These are phyloP conservation scores for Marsdenia floribunda DNA, from an alignment of 257 asterid genomes.

Conservation along the genomic window DNA sequence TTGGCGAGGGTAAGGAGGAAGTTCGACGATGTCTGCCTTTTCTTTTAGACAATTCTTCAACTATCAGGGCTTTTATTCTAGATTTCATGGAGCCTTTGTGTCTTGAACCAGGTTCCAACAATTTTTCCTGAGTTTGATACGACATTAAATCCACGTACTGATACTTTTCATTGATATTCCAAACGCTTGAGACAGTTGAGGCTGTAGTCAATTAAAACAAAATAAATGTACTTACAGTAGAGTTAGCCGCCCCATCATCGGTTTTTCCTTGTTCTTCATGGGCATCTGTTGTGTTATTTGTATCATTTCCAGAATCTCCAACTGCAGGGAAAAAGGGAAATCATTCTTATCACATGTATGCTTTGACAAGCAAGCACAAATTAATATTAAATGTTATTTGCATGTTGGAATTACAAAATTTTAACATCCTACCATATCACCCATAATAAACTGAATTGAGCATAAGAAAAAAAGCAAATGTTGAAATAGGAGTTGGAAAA, in stretches of 20 bases:
- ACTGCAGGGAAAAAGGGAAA: conserved; percentile 7
- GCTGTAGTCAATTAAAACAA: neutral
- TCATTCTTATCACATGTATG: neutral
- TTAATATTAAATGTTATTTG: neutral
- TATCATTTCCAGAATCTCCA: conserved; percentile 31
- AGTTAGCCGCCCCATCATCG: conserved; percentile 21
- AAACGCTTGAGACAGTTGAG: neutral
- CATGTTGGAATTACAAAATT: conserved; percentile 2
- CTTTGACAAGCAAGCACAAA: neutral
- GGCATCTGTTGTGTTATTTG: conserved; percentile 11
- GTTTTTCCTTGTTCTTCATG: conserved; percentile 20
- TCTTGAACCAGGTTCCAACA: conserved; percentile 21
- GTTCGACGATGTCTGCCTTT: conserved; percentile 57
- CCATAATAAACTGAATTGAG: conserved; percentile 1
- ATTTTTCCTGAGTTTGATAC: conserved; percentile 34
- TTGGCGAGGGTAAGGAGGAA: conserved; percentile 36
- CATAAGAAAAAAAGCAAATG: neutral
- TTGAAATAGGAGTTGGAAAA: neutral
- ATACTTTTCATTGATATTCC: neutral
- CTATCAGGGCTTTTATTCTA: conserved; percentile 51
- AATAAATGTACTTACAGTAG: conserved; percentile 30
- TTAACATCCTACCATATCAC: too few species aligned
- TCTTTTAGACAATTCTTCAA: conserved; percentile 44
- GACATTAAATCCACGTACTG: neutral
- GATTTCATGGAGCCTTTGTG: conserved; percentile 66